phyloP scores from a whole-genome alignment of 345 rosid genomes.

The Eucalyptus curtisii region DNA sequence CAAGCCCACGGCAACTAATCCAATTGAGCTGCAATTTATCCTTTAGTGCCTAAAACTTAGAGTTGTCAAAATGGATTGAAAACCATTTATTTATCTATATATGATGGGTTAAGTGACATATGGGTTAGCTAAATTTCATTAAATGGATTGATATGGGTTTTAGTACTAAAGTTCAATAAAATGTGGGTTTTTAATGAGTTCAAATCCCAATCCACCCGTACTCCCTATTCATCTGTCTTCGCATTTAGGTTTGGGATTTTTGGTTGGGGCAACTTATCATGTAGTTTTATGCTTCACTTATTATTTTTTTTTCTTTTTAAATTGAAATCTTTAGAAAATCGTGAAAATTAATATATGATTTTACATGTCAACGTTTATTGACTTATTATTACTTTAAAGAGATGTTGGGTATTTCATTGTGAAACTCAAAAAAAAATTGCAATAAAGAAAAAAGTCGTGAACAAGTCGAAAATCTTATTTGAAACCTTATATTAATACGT shows the following conservation, averaged over 20 bases:
- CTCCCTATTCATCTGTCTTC: not conserved
- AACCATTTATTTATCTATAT: not conserved
- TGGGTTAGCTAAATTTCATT: not conserved
- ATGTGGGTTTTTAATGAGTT: not conserved
- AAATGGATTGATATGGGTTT: not conserved
- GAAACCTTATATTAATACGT: too few relatives aligned
- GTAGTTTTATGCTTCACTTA: not conserved
- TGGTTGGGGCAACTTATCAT: not conserved
- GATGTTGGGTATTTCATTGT: too few relatives aligned
- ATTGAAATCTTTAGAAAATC: not conserved
- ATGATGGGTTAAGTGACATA: not conserved
- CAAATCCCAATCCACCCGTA: not conserved
- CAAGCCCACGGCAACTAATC: not conserved
- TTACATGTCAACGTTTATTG: too few relatives aligned
- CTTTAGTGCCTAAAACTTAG: not conserved
- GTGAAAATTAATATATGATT: too few relatives aligned
- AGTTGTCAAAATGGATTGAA: not conserved
- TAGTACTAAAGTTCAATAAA: not conserved
- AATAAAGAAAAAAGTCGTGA: too few relatives aligned
- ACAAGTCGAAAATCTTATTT: too few relatives aligned
- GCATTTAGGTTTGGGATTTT: not conserved
- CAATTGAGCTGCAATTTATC: not conserved
- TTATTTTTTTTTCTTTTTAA: too few relatives aligned
- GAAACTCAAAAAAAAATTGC: too few relatives aligned
- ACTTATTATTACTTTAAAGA: too few relatives aligned